Evolutionary conservation across 169 alveolate species (phyloP).

Genomic region (Eimeria maxima): DNA sequence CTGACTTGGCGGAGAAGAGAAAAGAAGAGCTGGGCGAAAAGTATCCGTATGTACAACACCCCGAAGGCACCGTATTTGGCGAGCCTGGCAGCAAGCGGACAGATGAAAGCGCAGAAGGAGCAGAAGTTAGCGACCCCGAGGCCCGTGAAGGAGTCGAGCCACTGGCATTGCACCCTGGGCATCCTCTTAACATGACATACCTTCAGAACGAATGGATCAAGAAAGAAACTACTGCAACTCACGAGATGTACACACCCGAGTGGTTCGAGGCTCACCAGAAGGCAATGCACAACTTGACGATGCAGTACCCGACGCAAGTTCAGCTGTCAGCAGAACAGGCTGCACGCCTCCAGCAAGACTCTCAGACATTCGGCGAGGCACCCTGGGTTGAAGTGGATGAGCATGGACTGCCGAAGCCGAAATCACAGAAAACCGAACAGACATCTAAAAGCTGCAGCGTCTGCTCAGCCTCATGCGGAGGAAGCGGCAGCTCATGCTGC

Average conservation of each 20-base stretch:
- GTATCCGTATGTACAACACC: conserved; percentile 84
- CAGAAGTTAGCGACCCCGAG: conserved; percentile 76
- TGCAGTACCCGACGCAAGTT: conserved; percentile 88
- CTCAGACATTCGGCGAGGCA: conserved; percentile 83
- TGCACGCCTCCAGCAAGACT: conserved; percentile 83
- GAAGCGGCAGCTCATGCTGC: conserved; percentile 67
- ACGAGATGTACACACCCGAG: conserved; percentile 90
- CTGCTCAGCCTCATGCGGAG: conserved; percentile 78
- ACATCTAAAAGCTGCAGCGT: conserved; percentile 49
- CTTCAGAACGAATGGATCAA: conserved; percentile 89
- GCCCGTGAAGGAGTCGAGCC: conserved; percentile 85
- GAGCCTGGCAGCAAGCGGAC: conserved; percentile 82
- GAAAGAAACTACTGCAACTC: conserved; percentile 87
- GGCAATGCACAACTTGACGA: conserved; percentile 86
- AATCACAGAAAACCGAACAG: conserved; percentile 18
- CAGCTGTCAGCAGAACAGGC: conserved; percentile 89
- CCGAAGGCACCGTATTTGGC: conserved; percentile 84
- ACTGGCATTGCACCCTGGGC: conserved; percentile 88
- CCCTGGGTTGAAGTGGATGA: conserved; percentile 83
- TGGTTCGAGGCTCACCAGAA: conserved; percentile 89
- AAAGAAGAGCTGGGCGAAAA: conserved; percentile 84
- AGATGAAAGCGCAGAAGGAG: conserved; percentile 79
- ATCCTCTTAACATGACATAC: conserved; percentile 89
- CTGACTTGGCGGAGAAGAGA: conserved; percentile 88
- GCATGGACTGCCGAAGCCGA: conserved; percentile 35